Evolutionary conservation across 2,329 filamentous ascomycete genomes (phyloP), one percentile per base, ranked within the genome.

Genomic region (Trichoderma cornu-damae): DNA sequence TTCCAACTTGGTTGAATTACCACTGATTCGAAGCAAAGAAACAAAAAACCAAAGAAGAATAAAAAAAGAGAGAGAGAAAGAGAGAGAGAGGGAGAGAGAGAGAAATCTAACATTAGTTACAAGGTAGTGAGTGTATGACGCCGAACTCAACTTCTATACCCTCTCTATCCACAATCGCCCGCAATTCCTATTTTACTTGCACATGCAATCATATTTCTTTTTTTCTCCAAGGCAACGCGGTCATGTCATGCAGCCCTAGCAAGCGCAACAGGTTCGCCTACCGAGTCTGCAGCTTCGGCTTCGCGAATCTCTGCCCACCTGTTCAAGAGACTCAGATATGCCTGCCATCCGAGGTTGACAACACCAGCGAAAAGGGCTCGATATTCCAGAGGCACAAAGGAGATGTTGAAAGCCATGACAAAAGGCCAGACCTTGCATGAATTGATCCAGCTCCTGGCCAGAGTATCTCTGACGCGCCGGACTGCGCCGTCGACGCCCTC

Each of bases 331-430:
- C 86, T 89, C 64, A 96, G 68, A 77, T 96, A 96, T 1, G 90
- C 91, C 79, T 96, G 92, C 92, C 92, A 96, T 0, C 88, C 89
- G 51, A 96, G 87, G 1, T 90, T 89, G 62, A 96, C 81, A 6
- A 87, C 74, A 1, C 89, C 90, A 0, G 87, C 84, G 64, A 96
- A 94, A 14, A 96, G 80, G 64, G 85, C 89, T 50, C 92, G 79
- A 71, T 90, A 93, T 67, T 93, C 85, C 47, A 90, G 77, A 24
- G 86, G 83, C 4, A 96, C 76, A 66, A 90, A 94, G n/a, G 87
- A 84, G 67, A 96, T 95, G 70, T 81, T 92, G 68, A 96, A 86
- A 0, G 90, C 90, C 12, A 88, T 95, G 14, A 96, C 87, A 0
- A 84, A 84, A 0, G 92, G 93, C 92, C 92, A 96, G 22, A 96